Evolutionary conservation across 177 flowering plant genomes (phyloP).

Genomic region (Vitis hybrid): DNA sequence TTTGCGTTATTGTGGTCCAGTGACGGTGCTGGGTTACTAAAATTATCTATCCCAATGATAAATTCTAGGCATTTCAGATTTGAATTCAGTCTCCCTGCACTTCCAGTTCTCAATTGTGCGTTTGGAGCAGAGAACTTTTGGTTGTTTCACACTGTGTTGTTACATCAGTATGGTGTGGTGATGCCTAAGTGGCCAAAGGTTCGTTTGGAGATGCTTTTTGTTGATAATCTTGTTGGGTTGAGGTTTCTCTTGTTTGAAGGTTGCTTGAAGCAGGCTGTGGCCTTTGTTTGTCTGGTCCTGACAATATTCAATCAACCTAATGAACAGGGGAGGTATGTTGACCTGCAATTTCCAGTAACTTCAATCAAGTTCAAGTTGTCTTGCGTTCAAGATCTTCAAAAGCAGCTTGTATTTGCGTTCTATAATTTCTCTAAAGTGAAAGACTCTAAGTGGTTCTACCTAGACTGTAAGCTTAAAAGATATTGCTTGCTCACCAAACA

Average conservation of each 20-base stretch:
- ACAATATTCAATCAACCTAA: constrained; percentile 39
- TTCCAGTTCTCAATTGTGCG: constrained; percentile 16
- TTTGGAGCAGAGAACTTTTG: constrained; percentile 29
- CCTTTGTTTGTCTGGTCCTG: constrained; percentile 56
- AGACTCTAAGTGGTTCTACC: constrained; percentile 52
- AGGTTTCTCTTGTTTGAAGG: constrained; percentile 82
- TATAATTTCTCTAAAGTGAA: constrained; percentile 53
- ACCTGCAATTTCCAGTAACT: constrained; percentile 66
- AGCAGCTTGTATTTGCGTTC: constrained; percentile 65
- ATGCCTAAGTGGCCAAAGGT: constrained; percentile 66
- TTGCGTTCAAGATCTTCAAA: constrained; percentile 35
- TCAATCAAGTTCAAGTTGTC: constrained; percentile 67
- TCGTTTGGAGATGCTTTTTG: constrained; percentile 84
- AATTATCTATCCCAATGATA: constrained; percentile 22
- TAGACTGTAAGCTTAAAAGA: constrained; percentile 50
- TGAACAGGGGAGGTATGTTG: constrained; percentile 35
- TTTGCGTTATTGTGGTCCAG: constrained; percentile 13
- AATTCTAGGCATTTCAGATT: constrained; percentile 32
- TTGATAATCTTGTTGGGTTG: constrained; percentile 71
- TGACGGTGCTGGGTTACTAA: constrained; percentile 27
- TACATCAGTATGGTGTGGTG: constrained; percentile 60
- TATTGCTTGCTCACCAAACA: constrained; percentile 52
- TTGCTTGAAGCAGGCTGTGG: constrained; percentile 70
- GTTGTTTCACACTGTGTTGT: constrained; percentile 29
- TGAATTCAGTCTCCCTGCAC: constrained; percentile 31